phyloP scores from a whole-genome alignment of 768 basidiomycete species.

The Agaricus sinodeliciosus region DNA sequence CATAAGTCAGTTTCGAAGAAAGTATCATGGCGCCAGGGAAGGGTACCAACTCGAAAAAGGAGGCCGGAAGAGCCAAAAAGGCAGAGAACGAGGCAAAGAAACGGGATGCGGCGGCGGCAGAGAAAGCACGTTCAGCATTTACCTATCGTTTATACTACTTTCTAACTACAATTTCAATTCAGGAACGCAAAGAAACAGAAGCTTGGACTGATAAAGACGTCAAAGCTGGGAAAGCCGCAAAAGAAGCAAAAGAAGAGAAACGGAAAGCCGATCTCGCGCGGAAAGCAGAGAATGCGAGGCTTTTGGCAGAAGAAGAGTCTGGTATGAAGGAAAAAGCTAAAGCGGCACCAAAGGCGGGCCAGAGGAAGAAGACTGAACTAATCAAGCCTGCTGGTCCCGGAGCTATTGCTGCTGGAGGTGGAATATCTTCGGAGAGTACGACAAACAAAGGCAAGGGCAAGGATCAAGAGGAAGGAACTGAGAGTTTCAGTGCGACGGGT shows the following conservation, averaged over 20 bases:
- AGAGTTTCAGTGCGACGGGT: conserved; percentile 79
- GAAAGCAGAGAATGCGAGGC: conserved; percentile 79
- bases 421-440: conserved; percentile 21
- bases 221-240: conserved; percentile 54
- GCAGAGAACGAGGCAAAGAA: conserved; percentile 88
- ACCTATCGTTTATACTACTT: background rate
- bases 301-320: conserved; percentile 88
- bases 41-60: conserved; percentile 89
- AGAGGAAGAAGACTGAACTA: conserved; percentile 42
- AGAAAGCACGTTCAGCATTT: conserved; percentile 37
- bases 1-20: no score
- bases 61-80: conserved; percentile 84
- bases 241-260: conserved; percentile 76
- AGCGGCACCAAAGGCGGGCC: conserved; percentile 53
- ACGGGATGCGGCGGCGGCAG: conserved; percentile 49
- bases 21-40: conserved; percentile 82
- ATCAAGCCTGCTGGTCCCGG: conserved; percentile 75
- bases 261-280: conserved; percentile 74
- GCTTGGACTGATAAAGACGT: conserved; percentile 59
- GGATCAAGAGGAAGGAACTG: conserved; percentile 33
- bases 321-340: conserved; percentile 51
- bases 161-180: background rate
- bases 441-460: conserved; percentile 21
- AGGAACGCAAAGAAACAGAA: conserved; percentile 70
- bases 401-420: conserved; percentile 73